phyloP scores from a whole-genome alignment of 306 rosid genomes.

The Vachellia pachyceras region DNA sequence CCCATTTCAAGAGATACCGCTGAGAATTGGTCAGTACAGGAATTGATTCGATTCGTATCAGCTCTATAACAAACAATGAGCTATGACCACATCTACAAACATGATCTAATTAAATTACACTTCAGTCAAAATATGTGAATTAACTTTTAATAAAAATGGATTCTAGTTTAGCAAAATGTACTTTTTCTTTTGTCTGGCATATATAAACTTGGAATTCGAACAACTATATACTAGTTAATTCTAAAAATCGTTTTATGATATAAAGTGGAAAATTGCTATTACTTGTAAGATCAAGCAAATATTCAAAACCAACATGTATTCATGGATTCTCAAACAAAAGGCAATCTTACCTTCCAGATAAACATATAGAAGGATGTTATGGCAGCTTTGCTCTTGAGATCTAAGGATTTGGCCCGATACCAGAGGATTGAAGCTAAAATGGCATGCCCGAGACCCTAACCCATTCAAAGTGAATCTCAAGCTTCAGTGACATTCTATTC shows the following conservation, averaged over 20 bases:
- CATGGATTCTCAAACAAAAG: constrained; percentile 15
- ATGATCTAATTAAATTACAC: neutral
- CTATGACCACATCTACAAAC: neutral
- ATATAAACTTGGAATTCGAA: constrained; percentile 6
- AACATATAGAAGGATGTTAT: constrained; percentile 95
- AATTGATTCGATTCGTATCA: neutral
- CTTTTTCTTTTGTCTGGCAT: neutral
- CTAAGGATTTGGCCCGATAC: constrained; percentile 82
- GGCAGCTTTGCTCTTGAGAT: constrained; percentile 82
- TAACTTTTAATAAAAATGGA: neutral
- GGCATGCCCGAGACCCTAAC: constrained; percentile 77
- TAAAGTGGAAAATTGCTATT: neutral
- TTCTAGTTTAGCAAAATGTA: neutral
- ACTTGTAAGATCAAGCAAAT: neutral
- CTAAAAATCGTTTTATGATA: neutral
- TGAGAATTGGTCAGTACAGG: neutral
- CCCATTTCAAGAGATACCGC: neutral
- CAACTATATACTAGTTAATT: neutral
- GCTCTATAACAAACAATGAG: neutral
- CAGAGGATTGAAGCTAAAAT: constrained; percentile 71
- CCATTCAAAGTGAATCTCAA: constrained; percentile 38
- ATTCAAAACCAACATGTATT: neutral
- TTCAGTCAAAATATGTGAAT: neutral
- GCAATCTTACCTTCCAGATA: constrained; percentile 80
- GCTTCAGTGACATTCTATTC: constrained; percentile 9